Percentiles rank a stretch among this genome's conserved stretches.
phyloP scores from a whole-genome alignment of 2,329 filamentous ascomycete genomes.

The Aspergillus hortae region DNA sequence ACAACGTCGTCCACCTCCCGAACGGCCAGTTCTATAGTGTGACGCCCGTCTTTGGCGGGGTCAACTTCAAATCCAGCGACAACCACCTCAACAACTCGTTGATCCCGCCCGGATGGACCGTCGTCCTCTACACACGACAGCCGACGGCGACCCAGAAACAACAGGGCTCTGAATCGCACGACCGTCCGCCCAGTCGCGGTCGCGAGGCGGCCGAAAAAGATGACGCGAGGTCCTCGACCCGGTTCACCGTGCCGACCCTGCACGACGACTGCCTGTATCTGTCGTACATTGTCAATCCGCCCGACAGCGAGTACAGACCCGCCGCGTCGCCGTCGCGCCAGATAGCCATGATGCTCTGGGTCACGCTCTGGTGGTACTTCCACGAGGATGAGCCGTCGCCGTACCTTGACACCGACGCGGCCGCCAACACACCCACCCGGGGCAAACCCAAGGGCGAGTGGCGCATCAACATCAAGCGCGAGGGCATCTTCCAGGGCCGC shows the following conservation, averaged over 20 bases:
- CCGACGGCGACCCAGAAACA: constrained; percentile 18
- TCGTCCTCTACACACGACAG: constrained; percentile 71
- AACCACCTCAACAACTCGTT: constrained; percentile 64
- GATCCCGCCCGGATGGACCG: constrained; percentile 78
- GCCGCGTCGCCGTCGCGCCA: constrained; percentile 78
- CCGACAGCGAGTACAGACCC: constrained; percentile 73
- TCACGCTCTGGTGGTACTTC: constrained; percentile 95
- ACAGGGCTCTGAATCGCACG: constrained; percentile 5
- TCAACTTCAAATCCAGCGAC: constrained; percentile 83
- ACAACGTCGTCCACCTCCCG: constrained; percentile 59
- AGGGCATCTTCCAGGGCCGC: constrained; percentile 81
- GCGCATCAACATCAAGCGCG: constrained; percentile 76
- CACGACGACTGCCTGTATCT: constrained; percentile 82
- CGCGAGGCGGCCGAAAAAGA: constrained; percentile 17
- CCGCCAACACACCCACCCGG: constrained; percentile 60
- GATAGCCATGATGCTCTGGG: constrained; percentile 96
- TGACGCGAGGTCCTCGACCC: constrained; percentile 33
- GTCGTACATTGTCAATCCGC: constrained; percentile 83
- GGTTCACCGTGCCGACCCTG: constrained; percentile 72
- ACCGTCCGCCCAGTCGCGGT: constrained; percentile 10
- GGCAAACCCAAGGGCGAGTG: constrained; percentile 82
- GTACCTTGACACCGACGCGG: constrained; percentile 60
- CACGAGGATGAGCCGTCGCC: constrained; percentile 73
- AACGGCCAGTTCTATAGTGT: constrained; percentile 84
- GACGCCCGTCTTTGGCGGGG: constrained; percentile 82